Base-by-base conservation (phyloP, 352 stramenopile genomes). In the Pythium biforme region DNA sequence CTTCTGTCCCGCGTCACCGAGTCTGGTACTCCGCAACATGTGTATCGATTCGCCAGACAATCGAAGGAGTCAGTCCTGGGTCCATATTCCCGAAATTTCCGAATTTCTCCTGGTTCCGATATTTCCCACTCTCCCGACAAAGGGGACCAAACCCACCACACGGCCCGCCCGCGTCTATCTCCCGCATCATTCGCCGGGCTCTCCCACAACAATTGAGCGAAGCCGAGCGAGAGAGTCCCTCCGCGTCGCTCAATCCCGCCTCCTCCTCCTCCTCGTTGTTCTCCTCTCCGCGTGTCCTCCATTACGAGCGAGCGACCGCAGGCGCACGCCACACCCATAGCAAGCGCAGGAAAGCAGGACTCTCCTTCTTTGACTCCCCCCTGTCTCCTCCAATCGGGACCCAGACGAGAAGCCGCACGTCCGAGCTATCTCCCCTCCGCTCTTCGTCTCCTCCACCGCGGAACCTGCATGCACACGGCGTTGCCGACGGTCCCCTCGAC, bases 1-100 rank as follows among this genome's bases (percentile, higher is more conserved):
- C 10, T 54, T 54, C 15, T 8, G 19, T 47, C 46, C 14, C 5
- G 39, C 39, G 6, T 12, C 39, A 26, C 33, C 5, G 4, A 27
- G 1, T 19, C 4, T 1, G 14, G 17, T 31, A 19, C 25, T 20
- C 29, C 59, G 40, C 53, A 52, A 48, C 15, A 20, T 40, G 51
- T 59, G 29, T 23, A 27, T 37, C n/a, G n/a, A n/a, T n/a, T n/a
- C n/a, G n/a, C n/a, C n/a, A n/a, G n/a, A n/a, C n/a, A n/a, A n/a
- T n/a, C 27, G 33, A 66, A 59, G 50, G 55, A 66, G 59, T 66
- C 59, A 66, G 59, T 66, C 27, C 20, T 25, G 33, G 3, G 34
- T 43, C 23, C 33, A 19, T 11, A 55, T 56, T 66, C 55, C 43
- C 29, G 17, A 60, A 47, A 61, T 66, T 54, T 66, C 25, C 23